These are phyloP conservation scores for Ogataea dorogensis DNA, from an alignment of 805 yeast genomes.

Conservation along the genomic window DNA sequence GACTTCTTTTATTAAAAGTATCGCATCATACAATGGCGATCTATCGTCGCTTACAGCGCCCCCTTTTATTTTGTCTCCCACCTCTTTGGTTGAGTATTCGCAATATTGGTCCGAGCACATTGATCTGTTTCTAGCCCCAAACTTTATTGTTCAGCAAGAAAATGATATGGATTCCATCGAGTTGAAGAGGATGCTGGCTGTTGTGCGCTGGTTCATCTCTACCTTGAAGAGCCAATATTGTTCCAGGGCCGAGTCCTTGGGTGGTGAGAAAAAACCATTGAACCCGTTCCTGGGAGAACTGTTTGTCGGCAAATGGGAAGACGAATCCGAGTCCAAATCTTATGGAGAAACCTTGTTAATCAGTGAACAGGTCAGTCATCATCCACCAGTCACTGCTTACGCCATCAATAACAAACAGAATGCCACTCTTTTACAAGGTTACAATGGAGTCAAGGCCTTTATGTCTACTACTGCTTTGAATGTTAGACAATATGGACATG, in stretches of 20 bases:
- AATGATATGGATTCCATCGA: constrained; percentile 49
- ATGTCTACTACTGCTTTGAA: constrained; percentile 73
- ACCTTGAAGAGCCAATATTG: constrained; percentile 92
- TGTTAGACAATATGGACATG: constrained; percentile 93
- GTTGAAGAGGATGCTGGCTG: constrained; percentile 72
- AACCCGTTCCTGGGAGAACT: constrained; percentile 96
- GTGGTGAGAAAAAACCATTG: constrained; percentile 95
- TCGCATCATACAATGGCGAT: constrained; percentile 92
- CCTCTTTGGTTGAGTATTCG: constrained; percentile 85
- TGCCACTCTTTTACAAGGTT: constrained; percentile 75
- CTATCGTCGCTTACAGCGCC: constrained; percentile 94
- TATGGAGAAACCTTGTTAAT: constrained; percentile 75
- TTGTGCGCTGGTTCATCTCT: constrained; percentile 86
- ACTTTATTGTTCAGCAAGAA: constrained; percentile 40
- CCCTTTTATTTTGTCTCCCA: constrained; percentile 90
- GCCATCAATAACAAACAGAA: constrained; percentile 71
- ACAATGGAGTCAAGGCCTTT: constrained; percentile 83
- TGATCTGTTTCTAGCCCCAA: constrained; percentile 75
- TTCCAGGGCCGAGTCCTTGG: constrained; percentile 85
- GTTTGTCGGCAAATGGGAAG: constrained; percentile 86
- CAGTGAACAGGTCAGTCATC: constrained; percentile 95
- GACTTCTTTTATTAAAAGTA: constrained; percentile 87
- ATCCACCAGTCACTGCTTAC: constrained; percentile 97
- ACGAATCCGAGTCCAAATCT: constrained; percentile 42
- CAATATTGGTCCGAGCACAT: constrained; percentile 97